A percentile compares a stretch with the other conserved stretches of the same genome.
Conservation (phyloP, 495 filamentous ascomycete species). For the Neurospora tetrasperma region DNA sequence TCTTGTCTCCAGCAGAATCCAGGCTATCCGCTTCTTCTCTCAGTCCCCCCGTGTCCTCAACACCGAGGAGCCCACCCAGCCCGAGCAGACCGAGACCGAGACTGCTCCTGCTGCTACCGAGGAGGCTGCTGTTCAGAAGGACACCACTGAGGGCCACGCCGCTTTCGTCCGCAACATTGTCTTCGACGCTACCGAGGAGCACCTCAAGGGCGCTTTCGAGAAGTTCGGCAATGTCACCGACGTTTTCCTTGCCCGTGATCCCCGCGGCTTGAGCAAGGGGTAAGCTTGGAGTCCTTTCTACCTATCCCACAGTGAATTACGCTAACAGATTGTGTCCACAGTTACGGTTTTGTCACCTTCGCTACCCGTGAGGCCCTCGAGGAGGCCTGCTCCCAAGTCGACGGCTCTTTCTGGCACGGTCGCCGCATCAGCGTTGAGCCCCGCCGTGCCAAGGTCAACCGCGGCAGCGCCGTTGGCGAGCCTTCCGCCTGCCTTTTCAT, state of each 20-base stretch:
- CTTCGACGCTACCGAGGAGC: slow-evolving; percentile 67
- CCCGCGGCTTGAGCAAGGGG: slow-evolving; percentile 78
- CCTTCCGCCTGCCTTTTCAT: slow-evolving; percentile 68
- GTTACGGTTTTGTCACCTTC: slow-evolving; percentile 74
- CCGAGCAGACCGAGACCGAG: background rate
- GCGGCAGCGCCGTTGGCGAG: slow-evolving; percentile 8
- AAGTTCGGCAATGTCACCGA: slow-evolving; percentile 52
- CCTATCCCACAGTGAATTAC: background rate
- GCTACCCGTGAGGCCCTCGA: slow-evolving; percentile 42
- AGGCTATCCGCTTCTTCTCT: slow-evolving; percentile 26
- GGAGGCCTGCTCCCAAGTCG: slow-evolving; percentile 51
- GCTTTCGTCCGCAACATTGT: slow-evolving; percentile 80
- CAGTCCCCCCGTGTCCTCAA: slow-evolving; percentile 8
- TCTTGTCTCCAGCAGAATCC: slow-evolving; percentile 9
- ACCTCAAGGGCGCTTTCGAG: slow-evolving; percentile 55
- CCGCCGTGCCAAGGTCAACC: slow-evolving; percentile 20
- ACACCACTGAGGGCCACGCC: slow-evolving; percentile 4
- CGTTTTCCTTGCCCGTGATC: slow-evolving; percentile 53
- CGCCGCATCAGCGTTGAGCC: slow-evolving; percentile 55
- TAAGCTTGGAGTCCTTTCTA: slow-evolving; percentile 33
- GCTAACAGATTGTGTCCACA: slow-evolving; percentile 23
- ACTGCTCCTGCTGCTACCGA: background rate
- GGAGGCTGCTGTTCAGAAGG: background rate
- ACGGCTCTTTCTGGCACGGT: slow-evolving; percentile 68
- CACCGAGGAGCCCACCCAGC: background rate